Percentiles rank a stretch among this genome's conserved stretches.
Conservation (phyloP, 305 asterid species). For the Fraxinus floribunda region DNA sequence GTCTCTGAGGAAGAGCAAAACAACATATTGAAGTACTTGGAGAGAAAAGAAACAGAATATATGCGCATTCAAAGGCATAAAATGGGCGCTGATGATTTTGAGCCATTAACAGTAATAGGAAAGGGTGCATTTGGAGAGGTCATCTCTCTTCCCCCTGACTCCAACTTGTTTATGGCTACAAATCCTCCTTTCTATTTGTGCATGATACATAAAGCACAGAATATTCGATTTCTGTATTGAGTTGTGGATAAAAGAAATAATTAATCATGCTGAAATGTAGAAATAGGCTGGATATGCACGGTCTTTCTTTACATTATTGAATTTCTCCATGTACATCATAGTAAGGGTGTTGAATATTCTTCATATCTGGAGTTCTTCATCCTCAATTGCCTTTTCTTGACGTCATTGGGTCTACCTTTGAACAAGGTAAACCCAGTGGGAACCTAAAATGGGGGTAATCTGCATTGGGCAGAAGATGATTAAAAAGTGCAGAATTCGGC, state of each 20-base stretch:
- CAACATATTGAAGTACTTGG: constrained; percentile 67
- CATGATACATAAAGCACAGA: background rate
- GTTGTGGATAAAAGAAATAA: background rate
- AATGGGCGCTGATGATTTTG: constrained; percentile 88
- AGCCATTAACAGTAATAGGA: constrained; percentile 80
- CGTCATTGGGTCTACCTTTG: background rate
- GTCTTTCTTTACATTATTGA: background rate
- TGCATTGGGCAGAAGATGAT: background rate
- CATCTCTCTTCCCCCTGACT: constrained; percentile 22
- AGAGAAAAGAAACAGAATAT: constrained; percentile 82
- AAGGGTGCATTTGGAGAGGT: constrained; percentile 98
- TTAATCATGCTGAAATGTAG: background rate
- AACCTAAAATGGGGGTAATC: background rate
- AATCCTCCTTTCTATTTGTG: background rate
- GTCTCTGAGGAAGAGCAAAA: constrained; percentile 83
- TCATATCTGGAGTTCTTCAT: background rate
- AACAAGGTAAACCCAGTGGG: background rate
- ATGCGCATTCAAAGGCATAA: constrained; percentile 93
- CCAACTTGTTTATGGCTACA: background rate
- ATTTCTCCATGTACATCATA: background rate
- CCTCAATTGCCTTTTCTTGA: background rate
- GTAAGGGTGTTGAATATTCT: background rate
- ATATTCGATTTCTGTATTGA: background rate
- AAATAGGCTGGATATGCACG: background rate
- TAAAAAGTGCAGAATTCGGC: background rate